Conservation (phyloP, 495 filamentous ascomycete genomes). For the Hypoxylon intermedium region DNA sequence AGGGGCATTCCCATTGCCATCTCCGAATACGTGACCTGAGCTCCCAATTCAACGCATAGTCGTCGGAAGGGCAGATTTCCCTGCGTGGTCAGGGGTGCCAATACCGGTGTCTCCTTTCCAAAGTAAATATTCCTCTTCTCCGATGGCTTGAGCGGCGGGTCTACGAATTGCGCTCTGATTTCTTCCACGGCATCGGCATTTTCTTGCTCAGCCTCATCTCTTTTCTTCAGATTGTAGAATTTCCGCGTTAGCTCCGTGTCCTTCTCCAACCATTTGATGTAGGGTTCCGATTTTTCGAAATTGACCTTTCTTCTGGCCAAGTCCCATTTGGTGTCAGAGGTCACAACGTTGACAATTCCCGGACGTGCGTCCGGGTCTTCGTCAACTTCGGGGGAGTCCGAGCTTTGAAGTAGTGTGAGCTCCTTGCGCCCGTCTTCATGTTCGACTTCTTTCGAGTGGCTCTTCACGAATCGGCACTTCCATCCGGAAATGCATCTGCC, state of each 20-base stretch:
- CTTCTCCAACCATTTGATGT: slow-evolving; percentile 75
- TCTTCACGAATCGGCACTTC: slow-evolving; percentile 87
- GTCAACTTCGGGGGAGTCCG: slow-evolving; percentile 31
- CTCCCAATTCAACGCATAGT: slow-evolving; percentile 87
- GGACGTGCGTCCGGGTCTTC: slow-evolving; percentile 45
- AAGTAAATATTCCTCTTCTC: slow-evolving; percentile 95
- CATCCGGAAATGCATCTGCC: slow-evolving; percentile 84
- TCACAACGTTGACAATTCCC: slow-evolving; percentile 77
- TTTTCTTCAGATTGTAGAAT: slow-evolving; percentile 53
- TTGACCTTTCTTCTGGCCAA: slow-evolving; percentile 70
- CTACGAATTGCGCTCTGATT: slow-evolving; percentile 76
- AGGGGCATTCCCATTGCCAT: slow-evolving; percentile 95
- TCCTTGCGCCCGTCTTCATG: slow-evolving; percentile 80
- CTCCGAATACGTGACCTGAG: slow-evolving; percentile 94
- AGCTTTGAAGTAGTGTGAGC: slow-evolving; percentile 67
- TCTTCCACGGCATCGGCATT: slow-evolving; percentile 59
- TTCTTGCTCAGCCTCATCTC: slow-evolving; percentile 49
- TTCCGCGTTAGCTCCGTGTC: slow-evolving; percentile 64
- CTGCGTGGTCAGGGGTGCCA: slow-evolving; percentile 89
- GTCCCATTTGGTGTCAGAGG: slow-evolving; percentile 68
- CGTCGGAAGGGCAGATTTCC: slow-evolving; percentile 97
- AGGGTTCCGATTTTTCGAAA: slow-evolving; percentile 75
- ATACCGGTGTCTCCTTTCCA: slow-evolving; percentile 85
- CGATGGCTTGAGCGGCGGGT: slow-evolving; percentile 85
- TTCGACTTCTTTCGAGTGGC: slow-evolving; percentile 79